Conservation (phyloP, 768 basidiomycete species). For the Clitopilus passeckerianus region DNA sequence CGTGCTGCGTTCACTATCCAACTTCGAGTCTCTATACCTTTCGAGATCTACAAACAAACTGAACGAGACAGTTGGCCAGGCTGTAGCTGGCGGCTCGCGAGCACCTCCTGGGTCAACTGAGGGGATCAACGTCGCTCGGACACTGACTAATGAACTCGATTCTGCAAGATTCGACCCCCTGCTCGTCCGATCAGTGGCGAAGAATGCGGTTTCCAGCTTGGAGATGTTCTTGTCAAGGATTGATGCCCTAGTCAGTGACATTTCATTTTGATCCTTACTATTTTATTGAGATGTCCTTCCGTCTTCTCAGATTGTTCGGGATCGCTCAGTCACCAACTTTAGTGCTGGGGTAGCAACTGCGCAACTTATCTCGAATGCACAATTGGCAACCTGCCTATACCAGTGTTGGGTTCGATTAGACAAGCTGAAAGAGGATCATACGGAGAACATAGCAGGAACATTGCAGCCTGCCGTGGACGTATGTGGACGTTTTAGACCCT, state of each 20-base stretch:
- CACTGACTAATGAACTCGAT: constrained; percentile 87
- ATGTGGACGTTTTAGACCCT: background rate
- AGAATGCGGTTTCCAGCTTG: constrained; percentile 61
- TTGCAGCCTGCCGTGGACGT: constrained; percentile 61
- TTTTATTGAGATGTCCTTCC: background rate
- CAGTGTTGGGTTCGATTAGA: constrained; percentile 67
- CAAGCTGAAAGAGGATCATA: constrained; percentile 65
- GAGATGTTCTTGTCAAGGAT: constrained; percentile 62
- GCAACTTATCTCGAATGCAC: constrained; percentile 74
- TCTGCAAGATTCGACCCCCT: constrained; percentile 91
- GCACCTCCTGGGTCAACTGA: constrained; percentile 71
- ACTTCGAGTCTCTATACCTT: constrained; percentile 86
- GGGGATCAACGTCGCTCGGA: constrained; percentile 71
- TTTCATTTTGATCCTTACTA: background rate
- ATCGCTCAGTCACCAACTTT: constrained; percentile 73
- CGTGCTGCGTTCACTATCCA: constrained; percentile 75
- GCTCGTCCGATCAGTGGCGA: constrained; percentile 74
- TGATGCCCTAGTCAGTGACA: constrained; percentile 63
- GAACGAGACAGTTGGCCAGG: constrained; percentile 76
- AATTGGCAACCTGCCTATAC: constrained; percentile 75
- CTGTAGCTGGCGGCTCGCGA: constrained; percentile 68
- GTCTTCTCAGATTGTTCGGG: constrained; percentile 54
- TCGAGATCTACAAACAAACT: constrained; percentile 78
- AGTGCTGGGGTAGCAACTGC: constrained; percentile 74
- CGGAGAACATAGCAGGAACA: constrained; percentile 48